Base-by-base conservation (phyloP, 306 rosid species). In the Quercus agrifolia region DNA sequence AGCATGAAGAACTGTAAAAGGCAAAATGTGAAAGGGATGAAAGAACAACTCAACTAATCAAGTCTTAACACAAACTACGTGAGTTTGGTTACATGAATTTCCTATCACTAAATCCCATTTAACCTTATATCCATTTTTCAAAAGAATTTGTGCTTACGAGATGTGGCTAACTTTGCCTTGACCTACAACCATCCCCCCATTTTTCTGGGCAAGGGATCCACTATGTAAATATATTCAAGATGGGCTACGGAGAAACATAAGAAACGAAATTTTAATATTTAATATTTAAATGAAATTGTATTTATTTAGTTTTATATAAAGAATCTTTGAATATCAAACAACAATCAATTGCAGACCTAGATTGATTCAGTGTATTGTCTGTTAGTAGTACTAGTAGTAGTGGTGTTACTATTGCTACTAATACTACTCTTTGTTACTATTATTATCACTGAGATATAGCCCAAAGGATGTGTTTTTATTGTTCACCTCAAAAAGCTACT, bases 1-100 rank as follows among this genome's bases (percentile, higher is more conserved):
- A 38, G 30, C 27, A 61, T 74, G 70, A 78, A 80, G 62, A 81
- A 76, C 57, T 56, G 4, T 46, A 8, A 57, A 74, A 23, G 57
- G 19, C 33, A 46, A 64, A 69, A 64, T 23, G 78, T 73, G 6
- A 8, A 41, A 38, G 70, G 46, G 27, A 38, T 4, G 31, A 18
- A 54, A 9, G 10, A 27, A 69, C 30, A 69, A 59, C 30, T 58
- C 23, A 5, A 13, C 52, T 68, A 46, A 68, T 17, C 14, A 59
- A 59, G 70, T 63, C n/a, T 63, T 63, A 27, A 28, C 19, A n/a
- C 49, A 49, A 18, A 68, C 41, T 63, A 63, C 6, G 10, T 35
- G 5, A 13, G 52, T 68, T 18, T 6, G 49, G 28, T 33, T 68
- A 19, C 51, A 68, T 68, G 52, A 68, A 19, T 30, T 68, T 68